Evolutionary conservation across 139 green algal genomes (phyloP).

Genomic region (Micractinium conductrix): DNA sequence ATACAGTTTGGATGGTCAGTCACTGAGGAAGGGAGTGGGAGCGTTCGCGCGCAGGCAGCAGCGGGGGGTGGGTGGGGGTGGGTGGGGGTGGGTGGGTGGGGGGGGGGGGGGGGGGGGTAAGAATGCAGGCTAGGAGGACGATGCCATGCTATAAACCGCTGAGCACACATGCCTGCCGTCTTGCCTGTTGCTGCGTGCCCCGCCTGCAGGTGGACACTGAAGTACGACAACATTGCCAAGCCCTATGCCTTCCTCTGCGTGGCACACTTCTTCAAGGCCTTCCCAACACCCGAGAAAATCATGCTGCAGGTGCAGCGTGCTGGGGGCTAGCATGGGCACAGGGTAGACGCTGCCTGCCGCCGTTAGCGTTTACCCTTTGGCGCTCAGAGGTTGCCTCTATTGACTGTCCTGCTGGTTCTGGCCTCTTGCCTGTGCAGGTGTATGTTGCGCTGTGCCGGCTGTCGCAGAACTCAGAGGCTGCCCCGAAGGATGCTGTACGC

Average conservation of each 20-base stretch:
- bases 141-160: background rate
- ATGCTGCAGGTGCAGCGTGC: slow-evolving; percentile 76
- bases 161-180: background rate
- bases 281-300: slow-evolving; percentile 83
- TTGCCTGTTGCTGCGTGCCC: background rate
- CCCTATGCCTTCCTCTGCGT: slow-evolving; percentile 91
- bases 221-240: slow-evolving; percentile 83
- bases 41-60: no score
- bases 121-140: no score
- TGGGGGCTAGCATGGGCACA: background rate
- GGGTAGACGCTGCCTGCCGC: background rate
- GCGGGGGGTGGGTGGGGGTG: no score
- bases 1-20: slow-evolving; percentile 87
- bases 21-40: no score
- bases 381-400: background rate
- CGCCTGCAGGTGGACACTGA: slow-evolving; percentile 60
- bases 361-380: no score
- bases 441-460: slow-evolving; percentile 88
- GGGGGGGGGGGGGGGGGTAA: no score
- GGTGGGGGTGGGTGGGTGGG: no score
- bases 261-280: slow-evolving; percentile 87
- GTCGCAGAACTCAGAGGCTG: slow-evolving; percentile 72
- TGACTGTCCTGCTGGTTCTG: background rate
- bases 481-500: slow-evolving; percentile 70
- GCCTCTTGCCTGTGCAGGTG: slow-evolving; percentile 52